Conservation (phyloP, 179 eudicot genomes). For the Patellifolia procumbens region DNA sequence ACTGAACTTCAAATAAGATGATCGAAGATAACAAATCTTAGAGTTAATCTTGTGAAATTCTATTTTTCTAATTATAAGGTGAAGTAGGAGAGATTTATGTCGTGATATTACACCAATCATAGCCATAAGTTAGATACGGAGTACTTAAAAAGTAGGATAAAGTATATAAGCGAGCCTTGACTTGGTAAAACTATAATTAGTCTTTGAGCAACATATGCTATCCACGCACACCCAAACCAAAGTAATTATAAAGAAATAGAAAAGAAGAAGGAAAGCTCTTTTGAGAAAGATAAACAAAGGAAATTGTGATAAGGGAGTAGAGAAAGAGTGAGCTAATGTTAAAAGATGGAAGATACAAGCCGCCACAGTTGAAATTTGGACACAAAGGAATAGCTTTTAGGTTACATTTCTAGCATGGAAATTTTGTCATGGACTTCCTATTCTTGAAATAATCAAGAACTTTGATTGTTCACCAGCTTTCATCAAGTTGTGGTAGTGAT, state of each 20-base stretch:
- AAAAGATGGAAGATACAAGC: background rate
- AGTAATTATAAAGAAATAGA: background rate
- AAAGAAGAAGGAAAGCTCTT: background rate
- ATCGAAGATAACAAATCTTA: too few species aligned
- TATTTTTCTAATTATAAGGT: too few species aligned
- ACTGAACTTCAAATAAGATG: too few species aligned
- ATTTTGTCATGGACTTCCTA: background rate
- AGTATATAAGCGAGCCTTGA: background rate
- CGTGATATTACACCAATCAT: background rate
- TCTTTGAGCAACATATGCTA: background rate
- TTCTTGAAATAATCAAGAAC: background rate
- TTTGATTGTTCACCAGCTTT: background rate
- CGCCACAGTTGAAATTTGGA: background rate
- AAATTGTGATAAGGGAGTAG: background rate
- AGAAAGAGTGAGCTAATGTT: background rate
- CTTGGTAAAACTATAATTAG: background rate
- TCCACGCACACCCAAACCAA: background rate
- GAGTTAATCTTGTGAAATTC: too few species aligned
- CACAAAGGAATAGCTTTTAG: background rate
- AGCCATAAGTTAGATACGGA: background rate
- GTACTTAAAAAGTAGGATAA: background rate
- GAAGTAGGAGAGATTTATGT: too few species aligned
- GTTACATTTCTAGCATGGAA: background rate
- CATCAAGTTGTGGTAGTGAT: too few species aligned
- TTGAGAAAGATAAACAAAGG: background rate